phyloP scores from a whole-genome alignment of 805 yeast species.

The Candida endomychidarum region DNA sequence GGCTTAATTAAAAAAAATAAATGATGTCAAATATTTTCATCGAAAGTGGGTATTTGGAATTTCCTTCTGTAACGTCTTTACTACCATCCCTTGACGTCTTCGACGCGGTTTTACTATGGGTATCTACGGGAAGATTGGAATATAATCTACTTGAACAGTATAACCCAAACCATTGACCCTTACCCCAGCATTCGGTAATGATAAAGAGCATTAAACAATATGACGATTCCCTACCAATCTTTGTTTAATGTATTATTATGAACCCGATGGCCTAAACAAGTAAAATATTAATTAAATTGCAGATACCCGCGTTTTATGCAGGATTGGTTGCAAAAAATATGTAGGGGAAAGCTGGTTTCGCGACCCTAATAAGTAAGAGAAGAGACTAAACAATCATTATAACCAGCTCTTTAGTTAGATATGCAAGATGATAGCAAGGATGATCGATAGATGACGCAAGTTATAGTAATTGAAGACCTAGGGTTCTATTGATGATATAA shows the following conservation, averaged over 20 bases:
- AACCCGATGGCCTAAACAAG: conserved; percentile 1
- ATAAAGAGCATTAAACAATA: too few relatives aligned
- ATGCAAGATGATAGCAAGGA: neutral
- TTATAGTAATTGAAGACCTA: neutral
- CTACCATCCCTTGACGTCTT: too few relatives aligned
- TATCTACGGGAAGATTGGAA: too few relatives aligned
- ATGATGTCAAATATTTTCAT: too few relatives aligned
- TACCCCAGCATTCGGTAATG: too few relatives aligned
- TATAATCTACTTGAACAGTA: too few relatives aligned
- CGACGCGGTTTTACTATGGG: too few relatives aligned
- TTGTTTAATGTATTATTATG: neutral
- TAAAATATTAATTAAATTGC: neutral
- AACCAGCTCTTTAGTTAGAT: neutral
- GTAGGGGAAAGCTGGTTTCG: conserved; percentile 5
- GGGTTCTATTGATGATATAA: neutral
- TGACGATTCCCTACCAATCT: too few relatives aligned
- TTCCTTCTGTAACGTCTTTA: too few relatives aligned
- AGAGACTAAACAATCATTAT: neutral
- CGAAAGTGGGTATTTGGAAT: too few relatives aligned
- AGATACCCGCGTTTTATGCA: conserved; percentile 1
- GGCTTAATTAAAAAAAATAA: too few relatives aligned
- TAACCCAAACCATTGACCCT: too few relatives aligned
- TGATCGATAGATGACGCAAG: conserved; percentile 1
- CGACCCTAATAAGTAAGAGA: conserved; percentile 2
- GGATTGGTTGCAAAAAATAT: conserved; percentile 11